A percentile compares a stretch with the other conserved stretches of the same genome.
These are phyloP conservation scores for Primulina huaijiensis DNA, from an alignment of 257 asterid genomes.

Conservation along the genomic window DNA sequence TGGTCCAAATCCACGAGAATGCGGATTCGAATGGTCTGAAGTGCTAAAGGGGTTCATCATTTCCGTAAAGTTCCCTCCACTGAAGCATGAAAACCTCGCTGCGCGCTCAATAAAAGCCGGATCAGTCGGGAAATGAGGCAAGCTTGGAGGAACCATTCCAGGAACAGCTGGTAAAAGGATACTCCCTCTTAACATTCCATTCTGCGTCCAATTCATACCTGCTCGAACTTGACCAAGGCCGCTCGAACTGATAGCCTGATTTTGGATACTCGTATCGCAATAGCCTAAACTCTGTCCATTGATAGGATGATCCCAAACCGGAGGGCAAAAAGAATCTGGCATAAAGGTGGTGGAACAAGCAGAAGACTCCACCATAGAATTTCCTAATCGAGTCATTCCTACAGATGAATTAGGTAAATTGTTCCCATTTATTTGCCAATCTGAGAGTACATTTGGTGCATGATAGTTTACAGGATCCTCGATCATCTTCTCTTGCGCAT, in stretches of 20 bases:
- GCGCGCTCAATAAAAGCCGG: slow-evolving; percentile 85
- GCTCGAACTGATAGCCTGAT: slow-evolving; percentile 37
- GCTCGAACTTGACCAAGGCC: slow-evolving; percentile 33
- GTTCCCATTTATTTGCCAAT: slow-evolving; percentile 60
- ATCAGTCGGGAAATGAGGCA: slow-evolving; percentile 79
- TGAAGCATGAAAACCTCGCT: slow-evolving; percentile 80
- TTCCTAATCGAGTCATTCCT: slow-evolving; percentile 44
- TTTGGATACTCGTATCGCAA: slow-evolving; percentile 45
- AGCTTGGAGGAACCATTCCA: slow-evolving; percentile 52
- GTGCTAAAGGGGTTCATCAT: slow-evolving; percentile 45
- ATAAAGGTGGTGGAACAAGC: slow-evolving; percentile 44
- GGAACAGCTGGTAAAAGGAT: slow-evolving; percentile 54
- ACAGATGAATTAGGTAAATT: slow-evolving; percentile 40
- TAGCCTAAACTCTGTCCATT: slow-evolving; percentile 53
- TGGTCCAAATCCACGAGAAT: slow-evolving; percentile 36
- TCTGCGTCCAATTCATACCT: slow-evolving; percentile 44
- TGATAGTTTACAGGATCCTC: slow-evolving; percentile 42
- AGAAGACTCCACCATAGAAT: slow-evolving; percentile 42
- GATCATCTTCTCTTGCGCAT: slow-evolving; percentile 45
- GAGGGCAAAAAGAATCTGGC: slow-evolving; percentile 53
- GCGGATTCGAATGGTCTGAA: slow-evolving; percentile 40
- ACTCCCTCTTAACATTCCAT: slow-evolving; percentile 52
- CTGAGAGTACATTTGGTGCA: slow-evolving; percentile 44
- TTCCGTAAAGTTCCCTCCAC: slow-evolving; percentile 69
- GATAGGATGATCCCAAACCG: slow-evolving; percentile 58